These are phyloP conservation scores for Candida neerlandica DNA, from an alignment of 1,139 yeast genomes.

Conservation along the genomic window DNA sequence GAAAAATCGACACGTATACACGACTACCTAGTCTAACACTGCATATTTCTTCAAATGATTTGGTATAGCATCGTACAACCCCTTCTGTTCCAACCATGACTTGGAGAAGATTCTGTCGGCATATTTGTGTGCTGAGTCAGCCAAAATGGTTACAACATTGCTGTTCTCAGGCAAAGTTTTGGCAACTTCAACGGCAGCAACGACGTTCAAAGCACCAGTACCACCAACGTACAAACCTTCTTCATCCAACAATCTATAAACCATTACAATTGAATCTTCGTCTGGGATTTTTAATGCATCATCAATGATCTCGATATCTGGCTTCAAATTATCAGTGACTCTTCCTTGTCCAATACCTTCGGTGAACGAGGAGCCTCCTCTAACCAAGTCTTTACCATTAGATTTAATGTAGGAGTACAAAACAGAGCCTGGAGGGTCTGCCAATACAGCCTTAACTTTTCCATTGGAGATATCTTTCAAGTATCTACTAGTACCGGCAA, in stretches of 20 bases:
- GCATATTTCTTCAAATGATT: conserved; percentile 69
- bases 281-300: conserved; percentile 80
- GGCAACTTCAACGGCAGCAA: conserved; percentile 77
- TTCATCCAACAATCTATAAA: conserved; percentile 78
- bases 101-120: conserved; percentile 77
- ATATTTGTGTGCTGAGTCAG: conserved; percentile 89
- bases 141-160: conserved; percentile 81
- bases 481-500: conserved; percentile 80
- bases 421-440: conserved; percentile 94
- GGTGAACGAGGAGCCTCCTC: conserved; percentile 84
- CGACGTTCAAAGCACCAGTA: conserved; percentile 81
- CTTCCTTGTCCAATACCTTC: conserved; percentile 97
- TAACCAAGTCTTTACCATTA: conserved; percentile 59
- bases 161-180: conserved; percentile 74
- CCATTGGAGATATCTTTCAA: conserved; percentile 66
- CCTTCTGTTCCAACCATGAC: conserved; percentile 74
- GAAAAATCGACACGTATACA: conserved; percentile 3
- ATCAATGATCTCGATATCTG: conserved; percentile 68
- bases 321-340: conserved; percentile 77
- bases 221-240: conserved; percentile 94
- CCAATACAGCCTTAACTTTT: conserved; percentile 62
- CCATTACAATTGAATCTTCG: conserved; percentile 75
- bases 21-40: conserved; percentile 28
- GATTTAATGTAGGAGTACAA: conserved; percentile 75
- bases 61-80: conserved; percentile 67